These are phyloP conservation scores for Penicillium fimorum DNA, from an alignment of 495 filamentous ascomycete species.

Conservation along the genomic window DNA sequence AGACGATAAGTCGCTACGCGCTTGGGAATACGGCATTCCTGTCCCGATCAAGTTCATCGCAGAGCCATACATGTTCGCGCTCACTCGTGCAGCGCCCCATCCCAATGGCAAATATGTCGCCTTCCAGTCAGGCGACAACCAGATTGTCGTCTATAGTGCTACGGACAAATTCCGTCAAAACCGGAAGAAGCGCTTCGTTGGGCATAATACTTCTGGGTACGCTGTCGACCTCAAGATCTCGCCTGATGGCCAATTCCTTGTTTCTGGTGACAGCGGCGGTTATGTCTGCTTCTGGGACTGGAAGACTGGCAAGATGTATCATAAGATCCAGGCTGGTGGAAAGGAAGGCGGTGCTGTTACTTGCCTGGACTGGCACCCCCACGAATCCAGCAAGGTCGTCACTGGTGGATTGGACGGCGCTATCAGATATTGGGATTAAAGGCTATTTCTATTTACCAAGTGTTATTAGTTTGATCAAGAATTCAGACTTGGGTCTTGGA, in stretches of 20 bases:
- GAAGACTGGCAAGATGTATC: conserved; percentile 98
- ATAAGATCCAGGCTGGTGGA: conserved; percentile 79
- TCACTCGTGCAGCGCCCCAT: conserved; percentile 77
- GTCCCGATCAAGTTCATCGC: conserved; percentile 88
- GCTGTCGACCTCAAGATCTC: conserved; percentile 84
- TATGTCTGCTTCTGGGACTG: conserved; percentile 97
- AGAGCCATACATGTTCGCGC: conserved; percentile 94
- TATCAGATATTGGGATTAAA: conserved; percentile 93
- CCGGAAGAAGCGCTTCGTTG: conserved; percentile 91
- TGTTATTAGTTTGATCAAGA: conserved; percentile 4
- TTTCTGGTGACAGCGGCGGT: conserved; percentile 78
- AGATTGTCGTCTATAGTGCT: conserved; percentile 91
- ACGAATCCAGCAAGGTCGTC: conserved; percentile 90
- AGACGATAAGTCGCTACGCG: conserved; percentile 92
- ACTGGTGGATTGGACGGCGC: conserved; percentile 85
- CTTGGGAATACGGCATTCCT: conserved; percentile 97
- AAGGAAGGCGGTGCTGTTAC: conserved; percentile 67
- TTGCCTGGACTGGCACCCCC: conserved; percentile 86
- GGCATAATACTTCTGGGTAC: conserved; percentile 93
- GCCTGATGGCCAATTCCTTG: conserved; percentile 88
- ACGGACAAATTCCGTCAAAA: conserved; percentile 96
- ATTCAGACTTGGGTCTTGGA: background rate
- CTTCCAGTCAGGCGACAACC: conserved; percentile 91
- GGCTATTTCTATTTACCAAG: background rate
- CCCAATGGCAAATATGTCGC: conserved; percentile 89